Conservation (phyloP, 2,329 filamentous ascomycete species). For the Lachnellula cervina region DNA sequence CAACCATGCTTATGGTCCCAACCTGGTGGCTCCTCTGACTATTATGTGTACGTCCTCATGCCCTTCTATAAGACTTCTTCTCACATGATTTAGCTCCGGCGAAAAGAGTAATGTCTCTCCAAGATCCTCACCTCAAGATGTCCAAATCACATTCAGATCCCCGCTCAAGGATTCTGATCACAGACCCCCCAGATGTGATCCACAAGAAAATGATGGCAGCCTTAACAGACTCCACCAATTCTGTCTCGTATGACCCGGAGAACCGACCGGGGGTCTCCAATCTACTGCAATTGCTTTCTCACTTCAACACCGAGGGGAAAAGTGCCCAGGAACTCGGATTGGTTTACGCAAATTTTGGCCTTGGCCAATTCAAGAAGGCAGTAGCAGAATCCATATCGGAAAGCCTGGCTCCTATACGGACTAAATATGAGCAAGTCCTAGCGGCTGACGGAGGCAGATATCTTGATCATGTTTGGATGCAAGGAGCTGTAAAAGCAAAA, state of each 20-base stretch:
- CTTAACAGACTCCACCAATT: slow-evolving; percentile 65
- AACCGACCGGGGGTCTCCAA: slow-evolving; percentile 80
- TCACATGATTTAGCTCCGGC: slow-evolving; percentile 44
- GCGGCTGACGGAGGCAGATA: slow-evolving; percentile 42
- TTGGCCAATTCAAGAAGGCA: slow-evolving; percentile 59
- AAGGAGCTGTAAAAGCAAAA: slow-evolving; percentile 58
- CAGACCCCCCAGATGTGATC: slow-evolving; percentile 62
- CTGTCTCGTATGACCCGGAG: slow-evolving; percentile 67
- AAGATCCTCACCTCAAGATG: slow-evolving; percentile 78
- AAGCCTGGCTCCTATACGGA: slow-evolving; percentile 50
- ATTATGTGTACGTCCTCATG: slow-evolving; percentile 55
- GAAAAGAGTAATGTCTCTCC: slow-evolving; percentile 85
- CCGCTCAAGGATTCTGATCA: slow-evolving; percentile 77
- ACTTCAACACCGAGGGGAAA: slow-evolving; percentile 50
- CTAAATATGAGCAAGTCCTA: slow-evolving; percentile 51
- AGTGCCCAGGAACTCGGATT: slow-evolving; percentile 39
- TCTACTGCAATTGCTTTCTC: slow-evolving; percentile 72
- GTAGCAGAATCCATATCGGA: slow-evolving; percentile 54
- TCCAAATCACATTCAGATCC: slow-evolving; percentile 76
- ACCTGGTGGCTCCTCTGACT: slow-evolving; percentile 64
- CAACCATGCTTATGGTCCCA: slow-evolving; percentile 64
- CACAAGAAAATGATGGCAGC: slow-evolving; percentile 65
- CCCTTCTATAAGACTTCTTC: neutral
- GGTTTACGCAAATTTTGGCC: slow-evolving; percentile 37
- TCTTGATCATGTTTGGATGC: slow-evolving; percentile 52